Evolutionary conservation across 169 alveolate genomes (phyloP), one percentile per base, ranked within the genome.

Genomic region (Plasmodium falciparum): DNA sequence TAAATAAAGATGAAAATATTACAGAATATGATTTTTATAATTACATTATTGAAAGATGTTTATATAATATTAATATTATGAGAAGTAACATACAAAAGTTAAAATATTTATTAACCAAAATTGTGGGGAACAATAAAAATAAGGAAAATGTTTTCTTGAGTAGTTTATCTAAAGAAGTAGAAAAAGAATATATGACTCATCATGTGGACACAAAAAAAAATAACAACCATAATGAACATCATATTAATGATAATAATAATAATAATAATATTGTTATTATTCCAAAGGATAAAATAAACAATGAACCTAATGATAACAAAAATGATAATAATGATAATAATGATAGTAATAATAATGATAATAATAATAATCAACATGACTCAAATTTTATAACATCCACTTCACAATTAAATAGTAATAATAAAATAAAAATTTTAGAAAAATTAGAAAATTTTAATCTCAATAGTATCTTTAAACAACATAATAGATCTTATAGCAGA

Each of bases 1-100:
- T 80, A 52, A 67, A 80, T 56, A 43, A 80, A 80, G 80, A 80
- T 67, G 90, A 67, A 67, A 80, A 80, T 80, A 80, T 80, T 56
- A 56, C 90, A 56, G 90, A 80, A 29, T 26, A 80, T 80, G 39
- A 80, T 39, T 80, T 80, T 72, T 80, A 80, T 54, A 69, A 80
- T 67, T 29, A 67, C n/a, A 70, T 80, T 20, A 66, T 80, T 52
- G 90, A 80, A 67, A 80, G 26, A 67, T 80, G 90, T 47, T 62
- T 69, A 45, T 67, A 80, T 43, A 80, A 80, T 43, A 80, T 80
- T 43, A 67, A 80, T 54, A 67, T 67, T 11, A 52, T 80, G 13
- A 49, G 69, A 26, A 65, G 58, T 22, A 66, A 80, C 69, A 80
- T 80, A 3, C 80, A 80, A 29, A 69, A 80, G 22, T 67, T 80